Conservation (phyloP, 2,329 filamentous ascomycete species). For the Geoglossum cookeanum region DNA sequence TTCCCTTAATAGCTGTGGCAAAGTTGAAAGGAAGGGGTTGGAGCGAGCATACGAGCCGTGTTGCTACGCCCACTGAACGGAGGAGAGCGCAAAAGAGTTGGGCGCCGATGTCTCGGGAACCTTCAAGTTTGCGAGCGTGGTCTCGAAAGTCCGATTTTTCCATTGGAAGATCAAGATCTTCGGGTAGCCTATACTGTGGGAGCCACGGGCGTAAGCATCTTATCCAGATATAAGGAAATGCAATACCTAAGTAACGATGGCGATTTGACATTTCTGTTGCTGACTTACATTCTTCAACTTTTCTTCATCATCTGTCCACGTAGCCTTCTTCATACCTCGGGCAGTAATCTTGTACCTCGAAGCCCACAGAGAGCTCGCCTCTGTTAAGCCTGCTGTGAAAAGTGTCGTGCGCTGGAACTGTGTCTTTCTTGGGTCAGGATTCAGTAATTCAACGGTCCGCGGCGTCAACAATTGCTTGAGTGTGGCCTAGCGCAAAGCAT, state of each 20-base stretch:
- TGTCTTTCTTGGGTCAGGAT: constrained; percentile 43
- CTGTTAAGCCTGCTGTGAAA: constrained; percentile 59
- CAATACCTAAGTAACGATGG: neutral
- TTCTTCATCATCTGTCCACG: constrained; percentile 55
- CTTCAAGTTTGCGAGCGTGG: constrained; percentile 49
- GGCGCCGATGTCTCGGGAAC: constrained; percentile 75
- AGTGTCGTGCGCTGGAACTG: constrained; percentile 62
- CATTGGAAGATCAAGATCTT: constrained; percentile 46
- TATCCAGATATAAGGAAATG: neutral
- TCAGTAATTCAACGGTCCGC: constrained; percentile 47
- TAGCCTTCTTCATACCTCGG: constrained; percentile 46
- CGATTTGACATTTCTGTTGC: neutral
- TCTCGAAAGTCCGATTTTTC: constrained; percentile 55
- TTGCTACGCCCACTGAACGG: constrained; percentile 60
- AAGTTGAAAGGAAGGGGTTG: constrained; percentile 52
- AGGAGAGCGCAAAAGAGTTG: constrained; percentile 82
- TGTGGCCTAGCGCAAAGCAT: constrained; percentile 18
- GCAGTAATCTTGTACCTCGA: constrained; percentile 52
- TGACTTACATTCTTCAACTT: constrained; percentile 36
- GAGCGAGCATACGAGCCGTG: constrained; percentile 74
- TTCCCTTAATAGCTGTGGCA: constrained; percentile 24
- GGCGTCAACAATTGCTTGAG: constrained; percentile 46
- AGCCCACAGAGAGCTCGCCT: constrained; percentile 47
- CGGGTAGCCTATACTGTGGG: constrained; percentile 34
- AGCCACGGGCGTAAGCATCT: neutral